Conservation (phyloP, 352 stramenopile genomes). For the Peronospora tabacina region DNA sequence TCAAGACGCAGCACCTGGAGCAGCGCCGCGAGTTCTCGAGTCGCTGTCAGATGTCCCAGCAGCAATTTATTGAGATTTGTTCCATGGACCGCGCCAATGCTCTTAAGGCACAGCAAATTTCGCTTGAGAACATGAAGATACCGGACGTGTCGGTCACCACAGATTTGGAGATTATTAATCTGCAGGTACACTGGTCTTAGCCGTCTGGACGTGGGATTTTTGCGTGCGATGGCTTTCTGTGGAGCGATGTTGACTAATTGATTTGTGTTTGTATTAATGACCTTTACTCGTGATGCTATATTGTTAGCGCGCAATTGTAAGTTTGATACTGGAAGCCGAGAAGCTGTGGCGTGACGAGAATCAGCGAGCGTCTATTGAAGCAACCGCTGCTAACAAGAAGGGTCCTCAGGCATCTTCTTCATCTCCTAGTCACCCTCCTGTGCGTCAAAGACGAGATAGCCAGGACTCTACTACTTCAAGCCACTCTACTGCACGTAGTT, state of each 20-base stretch:
- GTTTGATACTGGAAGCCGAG: slow-evolving; percentile 62
- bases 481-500: slow-evolving; percentile 35
- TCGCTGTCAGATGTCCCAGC: slow-evolving; percentile 66
- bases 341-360: slow-evolving; percentile 57
- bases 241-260: slow-evolving; percentile 3
- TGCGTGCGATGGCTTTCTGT: background rate
- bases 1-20: slow-evolving; percentile 59
- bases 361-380: slow-evolving; percentile 11
- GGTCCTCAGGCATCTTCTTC: slow-evolving; percentile 1
- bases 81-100: slow-evolving; percentile 54
- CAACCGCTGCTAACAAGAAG: slow-evolving; percentile 22
- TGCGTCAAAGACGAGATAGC: slow-evolving; percentile 23
- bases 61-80: slow-evolving; percentile 73
- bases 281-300: slow-evolving; percentile 1
- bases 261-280: slow-evolving; percentile 7
- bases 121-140: slow-evolving; percentile 64
- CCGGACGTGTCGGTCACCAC: slow-evolving; percentile 56
- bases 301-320: slow-evolving; percentile 51
- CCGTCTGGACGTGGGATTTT: slow-evolving; percentile 1
- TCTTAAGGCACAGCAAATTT: slow-evolving; percentile 61
- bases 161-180: slow-evolving; percentile 32
- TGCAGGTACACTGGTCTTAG: slow-evolving; percentile 35
- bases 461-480: slow-evolving; percentile 33
- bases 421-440: slow-evolving; percentile 16
- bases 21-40: slow-evolving; percentile 57